Conservation (phyloP, 2,329 filamentous ascomycete genomes). For the Ramularia endophylla region DNA sequence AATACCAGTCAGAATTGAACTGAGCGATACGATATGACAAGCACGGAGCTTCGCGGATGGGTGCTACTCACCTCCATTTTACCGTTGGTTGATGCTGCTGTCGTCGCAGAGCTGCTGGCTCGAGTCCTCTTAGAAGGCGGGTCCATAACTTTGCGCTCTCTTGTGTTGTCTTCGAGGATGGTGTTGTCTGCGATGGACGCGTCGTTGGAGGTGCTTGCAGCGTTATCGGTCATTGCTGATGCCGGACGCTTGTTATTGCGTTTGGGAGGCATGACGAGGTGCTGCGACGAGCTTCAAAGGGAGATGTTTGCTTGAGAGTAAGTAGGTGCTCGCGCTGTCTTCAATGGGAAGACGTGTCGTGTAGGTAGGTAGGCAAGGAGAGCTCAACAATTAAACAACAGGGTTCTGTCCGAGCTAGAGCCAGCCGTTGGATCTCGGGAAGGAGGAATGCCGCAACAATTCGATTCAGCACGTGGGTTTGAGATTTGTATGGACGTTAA, state of each 20-base stretch:
- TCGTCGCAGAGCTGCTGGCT: constrained; percentile 43
- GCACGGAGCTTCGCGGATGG: constrained; percentile 6
- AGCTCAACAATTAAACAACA: too few species aligned
- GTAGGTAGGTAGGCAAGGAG: too few species aligned
- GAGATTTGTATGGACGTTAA: too few species aligned
- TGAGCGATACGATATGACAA: constrained; percentile 9
- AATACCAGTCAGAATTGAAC: too few species aligned
- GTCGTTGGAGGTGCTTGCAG: constrained; percentile 61
- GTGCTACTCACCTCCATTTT: constrained; percentile 24
- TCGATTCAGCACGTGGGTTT: too few species aligned
- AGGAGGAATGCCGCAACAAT: too few species aligned
- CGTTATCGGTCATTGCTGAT: constrained; percentile 40
- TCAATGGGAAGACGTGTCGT: too few species aligned
- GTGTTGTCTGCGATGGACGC: constrained; percentile 78
- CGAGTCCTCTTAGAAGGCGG: constrained; percentile 73
- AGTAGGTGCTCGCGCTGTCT: too few species aligned
- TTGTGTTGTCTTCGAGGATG: constrained; percentile 53
- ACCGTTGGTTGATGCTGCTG: constrained; percentile 46
- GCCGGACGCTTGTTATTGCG: constrained; percentile 52
- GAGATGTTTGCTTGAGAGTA: too few species aligned
- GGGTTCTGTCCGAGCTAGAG: too few species aligned
- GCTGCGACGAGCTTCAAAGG: too few species aligned
- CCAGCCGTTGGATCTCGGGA: too few species aligned
- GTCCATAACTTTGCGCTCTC: constrained; percentile 53
- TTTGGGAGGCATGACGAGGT: constrained; percentile 48